Base-by-base conservation (phyloP, 768 basidiomycete genomes). In the Suillus fuscotomentosus region DNA sequence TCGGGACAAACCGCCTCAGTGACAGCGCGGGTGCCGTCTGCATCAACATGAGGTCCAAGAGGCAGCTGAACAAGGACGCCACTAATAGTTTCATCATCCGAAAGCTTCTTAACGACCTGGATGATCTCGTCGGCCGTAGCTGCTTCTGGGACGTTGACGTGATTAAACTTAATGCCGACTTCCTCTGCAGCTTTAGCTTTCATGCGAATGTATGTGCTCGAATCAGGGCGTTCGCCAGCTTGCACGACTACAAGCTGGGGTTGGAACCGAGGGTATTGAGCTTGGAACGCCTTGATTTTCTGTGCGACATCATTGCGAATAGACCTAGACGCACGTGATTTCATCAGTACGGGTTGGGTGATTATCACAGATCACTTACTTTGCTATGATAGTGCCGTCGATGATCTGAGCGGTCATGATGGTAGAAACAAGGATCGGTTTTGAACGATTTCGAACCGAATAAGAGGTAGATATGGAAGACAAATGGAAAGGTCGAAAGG, bases 1-100 rank as follows among this genome's bases (percentile, higher is more conserved):
- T 90, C 86, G 20, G 95, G 94, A 65, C 88, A 91, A 65, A 99
- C 88, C 13, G 94, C 90, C 77, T 99, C 97, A n/a, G 95, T 98
- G 60, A 99, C 91, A 31, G 83, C 83, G 61, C 95, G 89, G 75
- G 97, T 96, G 27, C 88, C 94, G 39, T 91, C 92, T 8, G 90
- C 74, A 41, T 83, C 84, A 65, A 98, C 86, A 66, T 95, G 92
- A 34, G 89, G 84, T 13, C 92, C 91, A 2, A 99, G 87, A 27
- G 97, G 97, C 14, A 99, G 88, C 77, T 99, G 97, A 3, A 99
- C 97, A 57, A 99, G 84, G 57, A 99, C 89, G 41, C 96, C 97
- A 70, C 88, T 92, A 66, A 98, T 83, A 36, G 82, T 70, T 7
- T 90, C 88, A 70, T 99, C 92, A 55, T 84, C 82, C 74, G 98